Conservation (phyloP, 345 rosid genomes). For the Carallia brachiata region DNA sequence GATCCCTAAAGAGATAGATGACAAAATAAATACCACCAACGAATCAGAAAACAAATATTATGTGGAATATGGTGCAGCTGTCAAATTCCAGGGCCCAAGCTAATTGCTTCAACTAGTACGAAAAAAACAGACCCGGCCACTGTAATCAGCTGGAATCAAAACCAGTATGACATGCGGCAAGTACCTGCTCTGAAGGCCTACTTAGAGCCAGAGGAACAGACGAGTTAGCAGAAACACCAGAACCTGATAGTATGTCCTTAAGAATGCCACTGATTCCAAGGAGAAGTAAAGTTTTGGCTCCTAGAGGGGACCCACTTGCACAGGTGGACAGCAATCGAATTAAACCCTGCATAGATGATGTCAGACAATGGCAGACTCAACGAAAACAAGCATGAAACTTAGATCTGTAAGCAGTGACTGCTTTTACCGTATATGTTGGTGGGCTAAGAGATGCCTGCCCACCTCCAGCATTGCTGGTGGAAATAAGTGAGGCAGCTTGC, state of each 20-base stretch:
- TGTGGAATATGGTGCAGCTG: too few relatives aligned
- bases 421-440: constrained; percentile 83
- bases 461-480: constrained; percentile 85
- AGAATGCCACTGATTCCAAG: constrained; percentile 94
- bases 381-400: not conserved
- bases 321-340: constrained; percentile 91
- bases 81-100: not conserved
- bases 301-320: constrained; percentile 94
- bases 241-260: constrained; percentile 80
- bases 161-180: not conserved
- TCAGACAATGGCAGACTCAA: constrained; percentile 27
- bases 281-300: constrained; percentile 88
- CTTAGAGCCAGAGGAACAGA: constrained; percentile 85
- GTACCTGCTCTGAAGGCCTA: constrained; percentile 97
- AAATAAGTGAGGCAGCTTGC: constrained; percentile 93
- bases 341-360: constrained; percentile 62
- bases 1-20: too few relatives aligned
- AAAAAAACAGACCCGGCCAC: not conserved
- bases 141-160: constrained; percentile 12
- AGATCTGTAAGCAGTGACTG: constrained; percentile 2
- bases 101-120: not conserved
- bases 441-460: constrained; percentile 91
- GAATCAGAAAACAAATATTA: too few relatives aligned
- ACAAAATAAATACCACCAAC: too few relatives aligned
- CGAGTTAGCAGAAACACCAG: constrained; percentile 78